Evolutionary conservation across 768 basidiomycete species (phyloP).

Genomic region (Sarcodon sp.): DNA sequence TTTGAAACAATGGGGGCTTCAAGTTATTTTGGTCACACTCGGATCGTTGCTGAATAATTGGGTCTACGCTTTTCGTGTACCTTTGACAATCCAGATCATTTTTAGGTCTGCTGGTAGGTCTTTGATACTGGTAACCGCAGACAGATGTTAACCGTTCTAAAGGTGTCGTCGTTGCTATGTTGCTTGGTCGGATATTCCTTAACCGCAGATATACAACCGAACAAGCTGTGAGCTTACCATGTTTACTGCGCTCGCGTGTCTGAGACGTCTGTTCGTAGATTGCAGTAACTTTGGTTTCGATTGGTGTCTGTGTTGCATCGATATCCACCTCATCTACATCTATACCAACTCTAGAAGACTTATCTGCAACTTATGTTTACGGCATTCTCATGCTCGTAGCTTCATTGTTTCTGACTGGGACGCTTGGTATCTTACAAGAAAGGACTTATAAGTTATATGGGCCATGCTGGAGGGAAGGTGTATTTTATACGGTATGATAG

Average conservation of each 20-base stretch:
- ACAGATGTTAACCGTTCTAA: background rate
- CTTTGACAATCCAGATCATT: constrained; percentile 69
- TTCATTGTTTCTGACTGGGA: constrained; percentile 54
- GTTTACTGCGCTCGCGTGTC: background rate
- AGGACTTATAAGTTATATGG: constrained; percentile 63
- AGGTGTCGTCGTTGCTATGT: constrained; percentile 72
- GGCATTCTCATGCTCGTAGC: constrained; percentile 61
- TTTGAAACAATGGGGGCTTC: constrained; percentile 49
- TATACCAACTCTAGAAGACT: constrained; percentile 9
- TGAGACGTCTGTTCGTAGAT: constrained; percentile 20
- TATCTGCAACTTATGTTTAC: constrained; percentile 30
- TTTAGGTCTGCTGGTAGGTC: constrained; percentile 68
- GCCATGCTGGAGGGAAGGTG: constrained; percentile 69
- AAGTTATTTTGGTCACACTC: constrained; percentile 55
- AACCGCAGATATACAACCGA: constrained; percentile 41
- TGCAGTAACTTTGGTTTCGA: constrained; percentile 54
- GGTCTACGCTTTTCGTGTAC: constrained; percentile 68
- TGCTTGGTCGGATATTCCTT: constrained; percentile 49
- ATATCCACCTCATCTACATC: constrained; percentile 38
- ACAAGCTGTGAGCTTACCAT: constrained; percentile 43
- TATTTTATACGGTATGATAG: constrained; percentile 68
- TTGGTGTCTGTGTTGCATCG: constrained; percentile 63
- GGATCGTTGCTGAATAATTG: constrained; percentile 71
- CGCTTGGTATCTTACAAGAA: constrained; percentile 68
- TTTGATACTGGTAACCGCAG: constrained; percentile 2